Conservation (phyloP, 2,329 filamentous ascomycete genomes). For the Blastomyces percursus region DNA sequence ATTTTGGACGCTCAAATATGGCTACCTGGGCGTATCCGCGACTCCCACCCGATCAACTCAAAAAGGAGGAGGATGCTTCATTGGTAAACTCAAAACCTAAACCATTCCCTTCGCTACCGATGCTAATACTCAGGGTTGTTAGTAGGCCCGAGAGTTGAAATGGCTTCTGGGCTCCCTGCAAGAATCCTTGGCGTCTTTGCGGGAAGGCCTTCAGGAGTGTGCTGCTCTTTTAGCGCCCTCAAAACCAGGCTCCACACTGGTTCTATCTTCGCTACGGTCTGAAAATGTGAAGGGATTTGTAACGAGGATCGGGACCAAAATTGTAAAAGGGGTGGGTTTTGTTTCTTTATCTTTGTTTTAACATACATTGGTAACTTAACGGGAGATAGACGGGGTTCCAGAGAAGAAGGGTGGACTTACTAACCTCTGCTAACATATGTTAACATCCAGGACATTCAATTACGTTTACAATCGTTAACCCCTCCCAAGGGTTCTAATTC, state of each 20-base stretch:
- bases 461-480: constrained; percentile 51
- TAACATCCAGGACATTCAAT: constrained; percentile 53
- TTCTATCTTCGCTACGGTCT: constrained; percentile 73
- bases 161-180: constrained; percentile 54
- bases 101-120: not conserved
- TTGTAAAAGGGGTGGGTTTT: constrained; percentile 74
- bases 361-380: not conserved
- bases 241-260: constrained; percentile 78
- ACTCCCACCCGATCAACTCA: constrained; percentile 41
- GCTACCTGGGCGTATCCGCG: constrained; percentile 52
- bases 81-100: constrained; percentile 32
- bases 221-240: constrained; percentile 73
- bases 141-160: constrained; percentile 47
- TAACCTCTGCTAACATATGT: not conserved
- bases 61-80: constrained; percentile 42
- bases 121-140: not conserved
- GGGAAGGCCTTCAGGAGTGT: constrained; percentile 74
- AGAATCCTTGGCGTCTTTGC: constrained; percentile 50
- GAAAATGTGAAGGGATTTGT: constrained; percentile 88
- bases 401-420: not conserved
- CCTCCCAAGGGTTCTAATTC: constrained; percentile 41
- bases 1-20: constrained; percentile 31
- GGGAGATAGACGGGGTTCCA: not conserved
- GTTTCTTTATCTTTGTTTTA: not conserved
- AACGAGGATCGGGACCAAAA: constrained; percentile 77